Conservation (phyloP, 2,329 filamentous ascomycete genomes). For the Coccinonectria pachysandricola region DNA sequence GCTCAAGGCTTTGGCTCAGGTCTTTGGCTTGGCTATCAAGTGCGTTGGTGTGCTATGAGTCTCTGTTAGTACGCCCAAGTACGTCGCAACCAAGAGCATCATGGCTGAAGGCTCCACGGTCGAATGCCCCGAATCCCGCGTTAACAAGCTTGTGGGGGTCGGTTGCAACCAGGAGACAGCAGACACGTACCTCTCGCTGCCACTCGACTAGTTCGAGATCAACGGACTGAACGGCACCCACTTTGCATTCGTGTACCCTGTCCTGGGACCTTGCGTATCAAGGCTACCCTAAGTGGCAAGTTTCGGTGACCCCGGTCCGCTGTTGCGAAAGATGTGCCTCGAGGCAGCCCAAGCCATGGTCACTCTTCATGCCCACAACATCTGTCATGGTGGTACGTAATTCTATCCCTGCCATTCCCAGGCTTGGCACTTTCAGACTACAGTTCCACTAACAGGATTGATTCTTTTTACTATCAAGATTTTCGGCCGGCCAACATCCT, state of each 20-base stretch:
- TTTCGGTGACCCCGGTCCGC: slow-evolving; percentile 2
- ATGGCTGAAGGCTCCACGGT: slow-evolving; percentile 13
- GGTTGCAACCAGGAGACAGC: slow-evolving; percentile 1
- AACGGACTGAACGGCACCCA: slow-evolving; percentile 14
- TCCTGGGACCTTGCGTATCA: slow-evolving; percentile 13
- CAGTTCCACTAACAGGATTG: too few species aligned
- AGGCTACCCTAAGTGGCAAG: slow-evolving; percentile 3
- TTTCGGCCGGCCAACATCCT: slow-evolving; percentile 14
- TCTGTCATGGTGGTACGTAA: slow-evolving; percentile 19
- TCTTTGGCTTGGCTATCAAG: too few species aligned
- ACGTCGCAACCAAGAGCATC: slow-evolving; percentile 24
- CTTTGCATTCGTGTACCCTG: slow-evolving; percentile 13
- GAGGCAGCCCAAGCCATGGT: slow-evolving; percentile 8
- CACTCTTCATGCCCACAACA: slow-evolving; percentile 12
- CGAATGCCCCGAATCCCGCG: slow-evolving; percentile 11
- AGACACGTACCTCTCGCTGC: slow-evolving; percentile 8
- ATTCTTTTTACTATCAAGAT: too few species aligned
- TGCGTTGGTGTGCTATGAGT: too few species aligned
- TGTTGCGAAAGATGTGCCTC: slow-evolving; percentile 6
- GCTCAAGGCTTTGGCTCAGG: not conserved
- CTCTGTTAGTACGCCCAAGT: slow-evolving; percentile 8
- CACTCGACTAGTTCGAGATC: slow-evolving; percentile 14
- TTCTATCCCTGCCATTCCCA: not conserved
- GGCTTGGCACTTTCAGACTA: too few species aligned
- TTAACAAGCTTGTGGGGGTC: slow-evolving; percentile 5